Evolutionary conservation across 2,329 filamentous ascomycete genomes (phyloP).

Genomic region (Raffaelea deltoideospora): DNA sequence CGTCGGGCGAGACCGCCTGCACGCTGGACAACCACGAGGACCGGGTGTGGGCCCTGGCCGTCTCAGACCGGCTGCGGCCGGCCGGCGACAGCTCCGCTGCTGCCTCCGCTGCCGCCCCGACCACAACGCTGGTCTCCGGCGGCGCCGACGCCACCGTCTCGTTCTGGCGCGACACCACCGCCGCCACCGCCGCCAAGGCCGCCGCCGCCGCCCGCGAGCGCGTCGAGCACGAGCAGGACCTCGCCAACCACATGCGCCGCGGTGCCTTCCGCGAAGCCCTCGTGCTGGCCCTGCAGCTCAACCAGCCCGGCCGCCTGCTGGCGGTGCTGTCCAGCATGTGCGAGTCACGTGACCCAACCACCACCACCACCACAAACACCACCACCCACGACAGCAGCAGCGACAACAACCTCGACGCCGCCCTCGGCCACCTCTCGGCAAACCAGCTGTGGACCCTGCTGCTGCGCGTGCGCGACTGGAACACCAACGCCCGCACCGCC

Average conservation of each 20-base stretch:
- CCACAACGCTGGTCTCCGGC: constrained; percentile 70
- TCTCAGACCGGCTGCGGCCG: constrained; percentile 50
- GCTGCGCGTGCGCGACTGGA: constrained; percentile 82
- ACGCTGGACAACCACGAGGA: constrained; percentile 97
- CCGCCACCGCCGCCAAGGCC: constrained; percentile 59
- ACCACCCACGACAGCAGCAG: constrained; percentile 43
- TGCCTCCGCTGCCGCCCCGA: constrained; percentile 15
- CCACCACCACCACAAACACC: constrained; percentile 52
- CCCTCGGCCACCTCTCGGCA: constrained; percentile 62
- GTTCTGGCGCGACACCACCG: constrained; percentile 90
- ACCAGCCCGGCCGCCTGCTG: constrained; percentile 80
- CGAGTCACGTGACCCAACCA: no score
- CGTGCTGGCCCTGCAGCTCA: constrained; percentile 77
- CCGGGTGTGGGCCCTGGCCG: constrained; percentile 78
- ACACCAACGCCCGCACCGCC: constrained; percentile 82
- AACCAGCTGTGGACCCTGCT: constrained; percentile 78
- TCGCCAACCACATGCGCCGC: constrained; percentile 81
- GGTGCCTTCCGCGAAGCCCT: constrained; percentile 89
- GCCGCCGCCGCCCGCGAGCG: constrained; percentile 61
- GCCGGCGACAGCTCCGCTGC: constrained; percentile 9
- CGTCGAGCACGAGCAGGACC: constrained; percentile 79
- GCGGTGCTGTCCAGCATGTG: no score
- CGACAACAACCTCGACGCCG: constrained; percentile 56
- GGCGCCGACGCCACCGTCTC: constrained; percentile 86
- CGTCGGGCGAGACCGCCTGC: constrained; percentile 67